Percentiles rank a stretch among this genome's conserved stretches.
Evolutionary conservation across 768 basidiomycete species (phyloP).

Genomic region (Kondoa subrosea): DNA sequence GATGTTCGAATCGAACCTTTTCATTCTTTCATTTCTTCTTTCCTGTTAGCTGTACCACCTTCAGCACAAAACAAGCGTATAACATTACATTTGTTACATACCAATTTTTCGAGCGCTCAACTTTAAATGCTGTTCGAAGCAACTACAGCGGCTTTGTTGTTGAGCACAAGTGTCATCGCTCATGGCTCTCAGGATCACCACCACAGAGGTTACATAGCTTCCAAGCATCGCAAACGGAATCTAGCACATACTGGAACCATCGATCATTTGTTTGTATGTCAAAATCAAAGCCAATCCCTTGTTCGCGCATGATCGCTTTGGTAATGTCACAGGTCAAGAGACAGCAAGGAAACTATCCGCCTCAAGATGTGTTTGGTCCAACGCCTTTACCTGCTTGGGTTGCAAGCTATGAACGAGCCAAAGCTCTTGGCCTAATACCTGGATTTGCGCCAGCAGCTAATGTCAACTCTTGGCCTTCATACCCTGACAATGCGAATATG

Average conservation of each 20-base stretch:
- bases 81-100: no score
- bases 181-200: not conserved
- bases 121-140: no score
- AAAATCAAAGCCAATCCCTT: not conserved
- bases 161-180: not conserved
- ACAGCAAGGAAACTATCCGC: not conserved
- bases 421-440: constrained; percentile 55
- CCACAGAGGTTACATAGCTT: not conserved
- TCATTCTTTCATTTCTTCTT: not conserved
- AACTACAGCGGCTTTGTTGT: no score
- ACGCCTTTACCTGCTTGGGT: constrained; percentile 22
- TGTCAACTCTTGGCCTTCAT: constrained; percentile 30
- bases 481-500: constrained; percentile 22
- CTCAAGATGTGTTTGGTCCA: constrained; percentile 1
- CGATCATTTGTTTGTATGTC: no score
- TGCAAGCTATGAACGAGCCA: constrained; percentile 13
- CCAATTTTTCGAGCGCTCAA: no score
- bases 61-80: no score
- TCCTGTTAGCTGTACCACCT: no score
- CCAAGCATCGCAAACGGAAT: not conserved
- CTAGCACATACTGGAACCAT: no score
- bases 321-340: no score
- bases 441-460: constrained; percentile 42
- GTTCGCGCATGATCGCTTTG: no score
- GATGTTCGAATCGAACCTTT: not conserved